Evolutionary conservation across 1,284 basidiomycete species (phyloP), one percentile per base, ranked within the genome.

Genomic region (Macrocystidia cucumis): DNA sequence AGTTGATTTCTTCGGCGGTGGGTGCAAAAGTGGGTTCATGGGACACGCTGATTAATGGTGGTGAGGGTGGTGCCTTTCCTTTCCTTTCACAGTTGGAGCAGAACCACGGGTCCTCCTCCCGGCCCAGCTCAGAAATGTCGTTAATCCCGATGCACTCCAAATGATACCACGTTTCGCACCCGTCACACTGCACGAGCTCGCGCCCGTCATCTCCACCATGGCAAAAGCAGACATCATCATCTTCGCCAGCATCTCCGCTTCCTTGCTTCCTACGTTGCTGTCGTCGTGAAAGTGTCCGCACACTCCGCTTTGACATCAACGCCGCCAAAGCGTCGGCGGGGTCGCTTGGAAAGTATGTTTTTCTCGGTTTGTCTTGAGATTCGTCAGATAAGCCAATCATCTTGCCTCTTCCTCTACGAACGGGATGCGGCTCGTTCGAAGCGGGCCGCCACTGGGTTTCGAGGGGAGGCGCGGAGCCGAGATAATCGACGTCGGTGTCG

Each of bases 101-200:
- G 51, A 70, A 87, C 81, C 83, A 87, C 1, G 73, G 72, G 45
- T 85, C 80, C 44, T 84, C 80, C 48, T 83, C 80, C 28, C 56
- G 67, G 4, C 82, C 84, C n/a, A 87, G 60, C 34, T 84, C 75
- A 7, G 64, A 54, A 29, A 72, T 66, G 46, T 63, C 66, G 37
- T 55, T 57, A 44, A 87, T 76, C 27, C 81, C 82, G 37, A 88
- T 75, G 52, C 84, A 88, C 31, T 72, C 57, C 23, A 85, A 62
- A 54, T 88, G 84, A 49, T 80, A 86, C 85, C 84, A 88, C 14
- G 63, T 75, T 47, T 72, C 63, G 52, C 84, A 88, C 6, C 67
- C 65, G 46, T 85, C 82, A 45, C 84, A 88, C 48, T 86, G 84
- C 20, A 88, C 85, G 25, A 84, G 64, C 37, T 78, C 70, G 17